These are phyloP conservation scores for Gentiana dahurica DNA, from an alignment of 257 asterid species.

Conservation along the genomic window DNA sequence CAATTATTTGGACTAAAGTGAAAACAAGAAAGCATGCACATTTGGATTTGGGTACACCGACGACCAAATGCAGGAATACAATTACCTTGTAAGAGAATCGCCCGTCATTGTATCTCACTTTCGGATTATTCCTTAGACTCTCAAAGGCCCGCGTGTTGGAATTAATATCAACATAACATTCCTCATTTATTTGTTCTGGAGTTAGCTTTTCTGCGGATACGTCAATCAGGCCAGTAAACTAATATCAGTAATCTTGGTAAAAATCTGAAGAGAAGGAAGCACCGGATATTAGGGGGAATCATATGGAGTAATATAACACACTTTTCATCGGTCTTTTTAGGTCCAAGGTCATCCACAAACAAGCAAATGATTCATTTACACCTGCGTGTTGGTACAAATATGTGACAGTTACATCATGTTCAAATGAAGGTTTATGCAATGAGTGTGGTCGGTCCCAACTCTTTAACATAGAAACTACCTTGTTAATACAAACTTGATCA, in stretches of 20 bases:
- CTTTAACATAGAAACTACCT: too few species aligned
- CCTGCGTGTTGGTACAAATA: too few species aligned
- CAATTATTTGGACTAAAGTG: constrained; percentile 3
- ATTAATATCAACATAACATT: constrained; percentile 8
- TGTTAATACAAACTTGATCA: too few species aligned
- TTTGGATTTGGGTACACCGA: background rate
- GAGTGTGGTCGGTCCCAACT: too few species aligned
- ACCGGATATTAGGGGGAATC: too few species aligned
- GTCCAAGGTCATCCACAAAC: background rate
- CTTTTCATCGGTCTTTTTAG: background rate
- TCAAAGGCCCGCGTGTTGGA: constrained; percentile 5
- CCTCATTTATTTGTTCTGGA: constrained; percentile 10
- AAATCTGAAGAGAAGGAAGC: too few species aligned
- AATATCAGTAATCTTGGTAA: too few species aligned
- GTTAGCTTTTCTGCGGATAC: constrained; percentile 1
- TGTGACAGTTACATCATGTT: too few species aligned
- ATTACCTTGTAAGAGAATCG: constrained; percentile 8
- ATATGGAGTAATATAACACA: background rate
- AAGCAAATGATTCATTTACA: background rate
- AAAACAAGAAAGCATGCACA: background rate
- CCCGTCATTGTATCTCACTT: constrained; percentile 4
- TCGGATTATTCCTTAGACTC: constrained; percentile 6
- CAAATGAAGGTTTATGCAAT: too few species aligned
- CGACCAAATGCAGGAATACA: background rate
- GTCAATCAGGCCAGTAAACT: too few species aligned